These are phyloP conservation scores for Termitomyces sp. DNA, from an alignment of 768 basidiomycete species.

Conservation along the genomic window DNA sequence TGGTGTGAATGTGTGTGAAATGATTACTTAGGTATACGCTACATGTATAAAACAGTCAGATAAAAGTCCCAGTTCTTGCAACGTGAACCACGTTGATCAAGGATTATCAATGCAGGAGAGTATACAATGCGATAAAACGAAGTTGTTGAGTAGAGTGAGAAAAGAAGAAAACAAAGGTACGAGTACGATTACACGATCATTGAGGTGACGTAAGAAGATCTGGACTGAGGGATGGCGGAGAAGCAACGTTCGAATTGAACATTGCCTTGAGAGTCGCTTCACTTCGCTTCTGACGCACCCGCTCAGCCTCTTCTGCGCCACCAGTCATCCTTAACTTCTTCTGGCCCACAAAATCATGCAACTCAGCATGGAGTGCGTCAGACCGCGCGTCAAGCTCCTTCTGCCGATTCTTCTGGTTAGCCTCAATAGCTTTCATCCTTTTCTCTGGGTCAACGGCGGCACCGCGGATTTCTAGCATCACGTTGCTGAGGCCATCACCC, in stretches of 20 bases:
- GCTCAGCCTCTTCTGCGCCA: constrained; percentile 86
- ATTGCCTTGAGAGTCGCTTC: constrained; percentile 87
- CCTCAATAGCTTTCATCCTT: constrained; percentile 90
- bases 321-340: constrained; percentile 95
- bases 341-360: constrained; percentile 79
- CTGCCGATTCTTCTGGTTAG: constrained; percentile 75
- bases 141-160: neutral
- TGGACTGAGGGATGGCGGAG: constrained; percentile 9
- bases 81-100: neutral
- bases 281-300: constrained; percentile 79
- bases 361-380: constrained; percentile 83
- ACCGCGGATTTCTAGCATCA: constrained; percentile 88
- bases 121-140: neutral
- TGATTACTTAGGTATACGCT: neutral
- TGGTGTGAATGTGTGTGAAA: neutral
- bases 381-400: constrained; percentile 65
- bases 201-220: constrained; percentile 11
- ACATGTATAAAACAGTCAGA: neutral
- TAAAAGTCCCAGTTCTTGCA: constrained; percentile 2
- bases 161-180: neutral
- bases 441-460: constrained; percentile 77
- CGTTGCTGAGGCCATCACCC: constrained; percentile 62
- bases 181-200: neutral
- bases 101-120: neutral
- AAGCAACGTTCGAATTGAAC: constrained; percentile 40